These are phyloP conservation scores for Annulohypoxylon stygium DNA, from an alignment of 495 filamentous ascomycete species.

Conservation along the genomic window DNA sequence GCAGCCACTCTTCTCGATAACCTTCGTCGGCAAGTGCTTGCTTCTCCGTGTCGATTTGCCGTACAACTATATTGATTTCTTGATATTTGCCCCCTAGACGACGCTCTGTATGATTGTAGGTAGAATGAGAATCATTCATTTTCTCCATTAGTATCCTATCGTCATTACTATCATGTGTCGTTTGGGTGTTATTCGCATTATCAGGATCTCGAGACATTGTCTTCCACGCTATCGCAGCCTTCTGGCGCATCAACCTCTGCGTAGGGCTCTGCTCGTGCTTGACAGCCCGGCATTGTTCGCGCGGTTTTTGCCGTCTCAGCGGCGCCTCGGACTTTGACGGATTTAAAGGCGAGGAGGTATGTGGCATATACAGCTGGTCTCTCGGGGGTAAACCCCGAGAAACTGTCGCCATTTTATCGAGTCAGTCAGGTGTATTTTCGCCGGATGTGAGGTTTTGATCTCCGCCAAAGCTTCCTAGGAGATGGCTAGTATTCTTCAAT, in stretches of 20 bases:
- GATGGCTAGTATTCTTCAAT: conserved; percentile 7
- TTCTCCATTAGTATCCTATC: background rate
- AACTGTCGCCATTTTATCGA: conserved; percentile 23
- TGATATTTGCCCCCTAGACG: conserved; percentile 2
- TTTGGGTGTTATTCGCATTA: background rate
- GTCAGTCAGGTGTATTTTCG: background rate
- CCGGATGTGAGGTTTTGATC: background rate
- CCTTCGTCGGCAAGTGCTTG: conserved; percentile 22
- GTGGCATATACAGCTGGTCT: conserved; percentile 28
- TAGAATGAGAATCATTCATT: background rate
- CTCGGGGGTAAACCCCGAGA: conserved; percentile 22
- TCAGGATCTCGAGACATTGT: conserved; percentile 21
- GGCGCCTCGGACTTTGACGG: conserved; percentile 26
- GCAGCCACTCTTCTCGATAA: conserved; percentile 12
- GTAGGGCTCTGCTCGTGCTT: conserved; percentile 48
- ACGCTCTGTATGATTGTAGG: background rate
- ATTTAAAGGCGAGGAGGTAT: conserved; percentile 38
- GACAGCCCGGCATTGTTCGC: background rate
- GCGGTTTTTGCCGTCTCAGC: conserved; percentile 19
- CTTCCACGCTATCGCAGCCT: conserved; percentile 50
- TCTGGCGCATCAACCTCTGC: conserved; percentile 51
- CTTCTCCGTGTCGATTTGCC: conserved; percentile 38
- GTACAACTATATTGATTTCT: background rate
- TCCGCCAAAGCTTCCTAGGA: conserved; percentile 3
- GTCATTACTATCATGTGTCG: conserved; percentile 1